Evolutionary conservation across 2,329 filamentous ascomycete genomes (phyloP).

Genomic region (Spiromastix sp.): DNA sequence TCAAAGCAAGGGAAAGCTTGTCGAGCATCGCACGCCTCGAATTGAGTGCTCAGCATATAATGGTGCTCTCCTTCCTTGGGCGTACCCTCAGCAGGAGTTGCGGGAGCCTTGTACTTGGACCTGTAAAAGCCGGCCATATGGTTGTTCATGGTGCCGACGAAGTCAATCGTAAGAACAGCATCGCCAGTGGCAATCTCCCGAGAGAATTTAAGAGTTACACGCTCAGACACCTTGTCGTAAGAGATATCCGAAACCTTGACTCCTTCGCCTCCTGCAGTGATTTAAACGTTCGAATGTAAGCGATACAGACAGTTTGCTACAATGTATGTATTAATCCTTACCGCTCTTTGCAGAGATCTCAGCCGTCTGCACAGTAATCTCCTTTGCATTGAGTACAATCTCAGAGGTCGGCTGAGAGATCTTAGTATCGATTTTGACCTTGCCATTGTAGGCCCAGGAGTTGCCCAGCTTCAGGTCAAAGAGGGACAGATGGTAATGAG

Average conservation of each 20-base stretch:
- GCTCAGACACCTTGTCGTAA: constrained; percentile 77
- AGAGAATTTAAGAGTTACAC: constrained; percentile 67
- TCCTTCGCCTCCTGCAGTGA: constrained; percentile 10
- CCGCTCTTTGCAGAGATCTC: constrained; percentile 26
- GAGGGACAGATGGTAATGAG: constrained; percentile 76
- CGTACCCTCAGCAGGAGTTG: constrained; percentile 62
- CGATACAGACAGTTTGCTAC: no score
- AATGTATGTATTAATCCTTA: constrained; percentile 13
- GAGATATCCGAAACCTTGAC: constrained; percentile 54
- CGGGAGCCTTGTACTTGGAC: constrained; percentile 80
- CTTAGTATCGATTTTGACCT: constrained; percentile 67
- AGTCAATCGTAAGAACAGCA: constrained; percentile 62
- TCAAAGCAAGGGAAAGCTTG: constrained; percentile 97
- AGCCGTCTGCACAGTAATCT: constrained; percentile 64
- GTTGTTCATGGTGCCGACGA: constrained; percentile 75
- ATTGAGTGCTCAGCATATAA: constrained; percentile 88
- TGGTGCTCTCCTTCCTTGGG: constrained; percentile 58
- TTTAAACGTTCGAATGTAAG: no score
- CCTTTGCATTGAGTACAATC: constrained; percentile 74
- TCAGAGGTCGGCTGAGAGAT: constrained; percentile 62
- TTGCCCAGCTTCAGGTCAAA: constrained; percentile 63
- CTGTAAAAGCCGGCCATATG: constrained; percentile 91
- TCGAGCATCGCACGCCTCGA: constrained; percentile 91
- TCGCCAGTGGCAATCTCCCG: constrained; percentile 58
- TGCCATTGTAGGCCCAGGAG: constrained; percentile 74